Base-by-base conservation (phyloP, 805 yeast species). In the Vanderwaltozyma yarrowii region DNA sequence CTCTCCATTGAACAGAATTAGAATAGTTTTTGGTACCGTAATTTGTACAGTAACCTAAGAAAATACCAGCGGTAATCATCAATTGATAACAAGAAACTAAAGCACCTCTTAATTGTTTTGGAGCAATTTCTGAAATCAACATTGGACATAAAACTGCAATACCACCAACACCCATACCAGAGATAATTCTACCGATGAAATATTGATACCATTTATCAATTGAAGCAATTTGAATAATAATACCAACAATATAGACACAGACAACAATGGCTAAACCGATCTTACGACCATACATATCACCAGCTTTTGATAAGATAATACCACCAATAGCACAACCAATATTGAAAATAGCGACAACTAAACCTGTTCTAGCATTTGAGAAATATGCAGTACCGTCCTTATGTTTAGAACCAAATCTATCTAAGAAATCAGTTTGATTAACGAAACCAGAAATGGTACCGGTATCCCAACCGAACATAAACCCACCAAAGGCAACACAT, bases 401-500 rank as follows among this genome's bases (percentile, higher is more conserved):
- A 40, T 61, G 45, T 4, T 47, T 16, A 46, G 67, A 64, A 56
- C 85, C 86, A 47, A 79, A 80, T 55, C 84, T 67, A 29, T 51
- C 44, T 35, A 60, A 52, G 62, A 70, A 79, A 50, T 78, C 81
- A 15, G 71, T 49, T 51, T 60, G 58, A 51, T 74, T 71, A 35
- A 78, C 79, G 50, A 80, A 78, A 47, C 86, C 86, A 24, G 82
- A 74, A 60, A 80, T 77, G 50, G 87, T 80, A 69, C 87, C 88
- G 36, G 86, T 79, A 65, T 80, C 88, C 73, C 80, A 80, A 47
- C 87, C 87, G 51, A 76, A 79, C 27, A 50, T 43, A 76, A 74
- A 73, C 33, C 58, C 58, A 46, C 58, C 58, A 28, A 53, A 53
- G 14, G 56, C 54, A 36, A 53, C 45, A 51, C 49, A 41, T 19